Evolutionary conservation across 371 early-diverging fungal species (phyloP).

Genomic region (Mucor mucedo): DNA sequence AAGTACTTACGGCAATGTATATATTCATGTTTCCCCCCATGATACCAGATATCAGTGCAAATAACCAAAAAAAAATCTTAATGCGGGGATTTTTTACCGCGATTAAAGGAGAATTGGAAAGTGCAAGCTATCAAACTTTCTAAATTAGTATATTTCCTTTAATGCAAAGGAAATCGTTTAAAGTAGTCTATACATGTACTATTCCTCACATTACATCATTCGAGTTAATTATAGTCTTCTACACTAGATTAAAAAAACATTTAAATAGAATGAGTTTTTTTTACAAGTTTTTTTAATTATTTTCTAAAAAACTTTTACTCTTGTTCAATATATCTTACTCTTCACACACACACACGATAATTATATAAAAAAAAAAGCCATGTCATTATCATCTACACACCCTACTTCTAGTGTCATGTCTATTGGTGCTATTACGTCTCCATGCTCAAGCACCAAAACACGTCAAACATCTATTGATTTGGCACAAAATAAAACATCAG

Average conservation of each 20-base stretch:
- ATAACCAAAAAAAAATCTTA: not conserved
- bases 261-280: not conserved
- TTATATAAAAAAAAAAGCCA: not conserved
- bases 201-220: conserved; percentile 7
- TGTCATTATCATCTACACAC: not conserved
- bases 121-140: no score
- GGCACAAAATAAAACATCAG: not conserved
- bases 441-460: conserved; percentile 2
- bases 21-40: not conserved
- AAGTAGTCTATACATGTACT: no score
- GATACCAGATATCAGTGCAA: not conserved
- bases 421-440: conserved; percentile 26
- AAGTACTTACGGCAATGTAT: not conserved
- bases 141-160: no score
- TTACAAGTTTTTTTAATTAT: not conserved
- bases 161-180: no score
- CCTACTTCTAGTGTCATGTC: conserved; percentile 27
- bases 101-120: not conserved
- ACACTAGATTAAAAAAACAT: not conserved
- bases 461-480: not conserved
- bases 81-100: conserved; percentile 15
- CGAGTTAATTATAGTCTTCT: not conserved
- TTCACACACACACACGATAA: not conserved
- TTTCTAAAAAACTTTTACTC: not conserved
- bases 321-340: not conserved